Percentiles rank a stretch among this genome's conserved stretches.
Evolutionary conservation across 164 flowering plant species (phyloP).

Genomic region (Akebia trifoliata): DNA sequence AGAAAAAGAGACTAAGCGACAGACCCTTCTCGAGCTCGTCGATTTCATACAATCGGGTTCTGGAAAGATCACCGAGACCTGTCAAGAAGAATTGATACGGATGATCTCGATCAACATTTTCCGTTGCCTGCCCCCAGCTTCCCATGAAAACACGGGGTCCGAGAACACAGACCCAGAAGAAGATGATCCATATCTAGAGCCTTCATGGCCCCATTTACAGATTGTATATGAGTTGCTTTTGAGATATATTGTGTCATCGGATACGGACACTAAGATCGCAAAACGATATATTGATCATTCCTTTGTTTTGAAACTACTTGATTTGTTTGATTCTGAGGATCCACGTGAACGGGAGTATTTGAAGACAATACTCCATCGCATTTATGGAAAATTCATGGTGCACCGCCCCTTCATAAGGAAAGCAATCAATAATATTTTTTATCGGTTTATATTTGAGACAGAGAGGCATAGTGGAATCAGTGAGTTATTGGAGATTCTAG

Average conservation of each 20-base stretch:
- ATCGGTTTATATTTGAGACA: constrained; percentile 39
- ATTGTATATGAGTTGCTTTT: constrained; percentile 36
- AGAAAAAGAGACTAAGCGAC: constrained; percentile 45
- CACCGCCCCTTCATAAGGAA: constrained; percentile 43
- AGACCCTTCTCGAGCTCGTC: constrained; percentile 37
- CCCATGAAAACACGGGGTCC: constrained; percentile 34
- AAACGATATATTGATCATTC: constrained; percentile 38
- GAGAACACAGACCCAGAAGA: constrained; percentile 30
- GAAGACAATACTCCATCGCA: constrained; percentile 37
- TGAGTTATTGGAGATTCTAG: constrained; percentile 41
- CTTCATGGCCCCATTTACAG: constrained; percentile 38
- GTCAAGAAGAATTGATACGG: constrained; percentile 37
- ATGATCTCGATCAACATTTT: constrained; percentile 38
- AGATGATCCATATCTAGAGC: constrained; percentile 37
- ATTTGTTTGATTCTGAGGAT: constrained; percentile 40
- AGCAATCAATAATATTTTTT: constrained; percentile 36
- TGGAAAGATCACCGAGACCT: constrained; percentile 28
- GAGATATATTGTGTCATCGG: constrained; percentile 32
- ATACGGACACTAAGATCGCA: constrained; percentile 36
- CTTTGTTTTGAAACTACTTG: constrained; percentile 35
- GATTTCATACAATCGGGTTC: constrained; percentile 44
- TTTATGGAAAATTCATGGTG: constrained; percentile 44
- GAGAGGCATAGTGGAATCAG: constrained; percentile 40
- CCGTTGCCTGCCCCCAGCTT: constrained; percentile 39
- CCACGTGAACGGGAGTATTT: constrained; percentile 40